These are phyloP conservation scores for Exophiala bonariae DNA, from an alignment of 2,329 filamentous ascomycete genomes.

Conservation along the genomic window DNA sequence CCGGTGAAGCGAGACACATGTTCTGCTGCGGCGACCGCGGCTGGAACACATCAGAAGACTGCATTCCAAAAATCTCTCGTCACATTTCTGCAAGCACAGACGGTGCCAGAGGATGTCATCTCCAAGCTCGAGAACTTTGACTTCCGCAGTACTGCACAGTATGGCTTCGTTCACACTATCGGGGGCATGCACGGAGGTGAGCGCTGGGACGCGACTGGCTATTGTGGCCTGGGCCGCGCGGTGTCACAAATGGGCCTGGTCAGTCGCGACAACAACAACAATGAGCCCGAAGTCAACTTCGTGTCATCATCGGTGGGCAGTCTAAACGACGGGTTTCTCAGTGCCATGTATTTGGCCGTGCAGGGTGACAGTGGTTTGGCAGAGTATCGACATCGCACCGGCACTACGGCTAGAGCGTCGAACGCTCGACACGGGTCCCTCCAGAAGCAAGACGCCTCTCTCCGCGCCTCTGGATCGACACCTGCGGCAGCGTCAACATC, in stretches of 20 bases:
- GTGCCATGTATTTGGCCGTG: slow-evolving; percentile 58
- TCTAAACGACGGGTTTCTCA: slow-evolving; percentile 67
- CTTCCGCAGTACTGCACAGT: slow-evolving; percentile 68
- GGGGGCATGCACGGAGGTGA: slow-evolving; percentile 58
- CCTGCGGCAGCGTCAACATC: too few species aligned
- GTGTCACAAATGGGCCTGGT: slow-evolving; percentile 64
- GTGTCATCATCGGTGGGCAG: slow-evolving; percentile 75
- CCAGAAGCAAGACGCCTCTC: too few species aligned
- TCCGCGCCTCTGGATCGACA: too few species aligned
- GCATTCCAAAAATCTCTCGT: slow-evolving; percentile 69
- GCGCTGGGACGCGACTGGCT: slow-evolving; percentile 60
- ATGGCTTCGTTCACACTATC: slow-evolving; percentile 84
- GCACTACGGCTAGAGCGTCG: too few species aligned
- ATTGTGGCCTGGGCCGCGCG: slow-evolving; percentile 70
- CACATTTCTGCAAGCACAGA: slow-evolving; percentile 68
- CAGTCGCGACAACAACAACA: slow-evolving; percentile 49
- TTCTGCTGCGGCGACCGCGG: background rate
- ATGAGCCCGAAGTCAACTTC: slow-evolving; percentile 18
- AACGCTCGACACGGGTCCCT: too few species aligned
- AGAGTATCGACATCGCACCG: slow-evolving; percentile 43
- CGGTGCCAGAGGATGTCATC: slow-evolving; percentile 64
- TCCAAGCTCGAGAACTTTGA: slow-evolving; percentile 75
- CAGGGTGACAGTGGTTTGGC: slow-evolving; percentile 52
- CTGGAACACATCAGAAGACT: slow-evolving; percentile 34
- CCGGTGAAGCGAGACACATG: slow-evolving; percentile 47